phyloP scores from a whole-genome alignment of 495 filamentous ascomycete genomes.

The Talaromyces adpressus region DNA sequence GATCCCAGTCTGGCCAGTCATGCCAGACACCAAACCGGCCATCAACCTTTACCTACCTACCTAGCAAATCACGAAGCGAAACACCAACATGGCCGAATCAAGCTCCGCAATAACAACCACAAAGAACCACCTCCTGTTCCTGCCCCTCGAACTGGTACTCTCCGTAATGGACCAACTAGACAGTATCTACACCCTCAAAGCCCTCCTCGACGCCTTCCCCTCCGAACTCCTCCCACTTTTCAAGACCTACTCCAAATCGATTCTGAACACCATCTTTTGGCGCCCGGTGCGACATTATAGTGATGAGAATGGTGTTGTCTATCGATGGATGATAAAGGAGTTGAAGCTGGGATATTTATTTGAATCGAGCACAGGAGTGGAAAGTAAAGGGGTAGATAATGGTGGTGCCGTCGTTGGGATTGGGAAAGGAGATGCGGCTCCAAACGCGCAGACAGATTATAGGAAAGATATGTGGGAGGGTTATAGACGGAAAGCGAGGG shows the following conservation, averaged over 20 bases:
- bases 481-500: background rate
- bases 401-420: background rate
- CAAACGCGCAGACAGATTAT: background rate
- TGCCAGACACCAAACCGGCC: background rate
- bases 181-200: slow-evolving; percentile 5
- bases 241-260: background rate
- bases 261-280: slow-evolving; percentile 7
- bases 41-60: background rate
- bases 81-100: background rate
- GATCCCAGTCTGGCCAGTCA: background rate
- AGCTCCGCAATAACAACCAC: background rate
- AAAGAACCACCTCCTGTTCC: background rate
- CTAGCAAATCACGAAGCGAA: background rate
- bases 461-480: background rate
- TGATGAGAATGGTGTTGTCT: slow-evolving; percentile 5
- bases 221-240: background rate
- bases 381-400: background rate
- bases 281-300: background rate
- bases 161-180: slow-evolving; percentile 3
- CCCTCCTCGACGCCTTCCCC: slow-evolving; percentile 4
- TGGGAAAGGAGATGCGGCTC: background rate
- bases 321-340: slow-evolving; percentile 6
- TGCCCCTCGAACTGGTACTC: slow-evolving; percentile 4
- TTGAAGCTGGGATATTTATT: slow-evolving; percentile 1
- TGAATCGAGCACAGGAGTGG: background rate